A percentile compares a stretch with the other conserved stretches of the same genome.
Evolutionary conservation across 2,329 filamentous ascomycete species (phyloP).

Genomic region (Bimuria novae-zelandiae): DNA sequence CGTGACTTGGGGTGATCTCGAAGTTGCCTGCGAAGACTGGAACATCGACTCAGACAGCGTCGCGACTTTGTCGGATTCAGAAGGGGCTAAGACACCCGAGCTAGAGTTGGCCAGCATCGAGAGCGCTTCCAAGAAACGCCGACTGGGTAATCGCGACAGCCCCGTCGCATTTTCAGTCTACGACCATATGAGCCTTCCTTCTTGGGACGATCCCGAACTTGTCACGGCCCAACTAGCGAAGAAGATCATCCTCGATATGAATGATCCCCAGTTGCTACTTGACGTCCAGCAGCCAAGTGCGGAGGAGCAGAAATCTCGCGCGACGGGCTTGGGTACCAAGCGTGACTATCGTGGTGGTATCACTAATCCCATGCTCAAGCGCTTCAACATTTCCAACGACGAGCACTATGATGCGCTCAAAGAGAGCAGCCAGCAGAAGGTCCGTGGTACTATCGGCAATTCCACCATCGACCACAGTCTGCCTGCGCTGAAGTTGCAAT

Average conservation of each 20-base stretch:
- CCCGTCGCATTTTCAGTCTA: slow-evolving; percentile 42
- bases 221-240: slow-evolving; percentile 75
- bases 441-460: slow-evolving; percentile 88
- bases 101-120: slow-evolving; percentile 29
- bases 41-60: slow-evolving; percentile 56
- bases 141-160: slow-evolving; percentile 46
- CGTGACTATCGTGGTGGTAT: slow-evolving; percentile 71
- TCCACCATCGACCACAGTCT: slow-evolving; percentile 93
- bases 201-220: slow-evolving; percentile 79
- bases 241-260: slow-evolving; percentile 81
- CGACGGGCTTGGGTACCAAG: slow-evolving; percentile 60
- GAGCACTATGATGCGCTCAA: slow-evolving; percentile 94
- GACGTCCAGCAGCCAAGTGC: slow-evolving; percentile 73
- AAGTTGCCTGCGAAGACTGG: slow-evolving; percentile 87
- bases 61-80: slow-evolving; percentile 35
- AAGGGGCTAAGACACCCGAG: slow-evolving; percentile 31
- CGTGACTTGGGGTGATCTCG: slow-evolving; percentile 77
- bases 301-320: slow-evolving; percentile 62
- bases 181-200: slow-evolving; percentile 54
- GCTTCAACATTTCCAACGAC: slow-evolving; percentile 97
- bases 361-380: slow-evolving; percentile 72
- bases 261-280: slow-evolving; percentile 83
- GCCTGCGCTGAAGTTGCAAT: slow-evolving; percentile 87
- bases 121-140: slow-evolving; percentile 69
- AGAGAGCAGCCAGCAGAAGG: slow-evolving; percentile 95